Percentiles rank a stretch among this genome's conserved stretches.
Conservation (phyloP, 140 eudicot genomes). For the Senecio squalidus region DNA sequence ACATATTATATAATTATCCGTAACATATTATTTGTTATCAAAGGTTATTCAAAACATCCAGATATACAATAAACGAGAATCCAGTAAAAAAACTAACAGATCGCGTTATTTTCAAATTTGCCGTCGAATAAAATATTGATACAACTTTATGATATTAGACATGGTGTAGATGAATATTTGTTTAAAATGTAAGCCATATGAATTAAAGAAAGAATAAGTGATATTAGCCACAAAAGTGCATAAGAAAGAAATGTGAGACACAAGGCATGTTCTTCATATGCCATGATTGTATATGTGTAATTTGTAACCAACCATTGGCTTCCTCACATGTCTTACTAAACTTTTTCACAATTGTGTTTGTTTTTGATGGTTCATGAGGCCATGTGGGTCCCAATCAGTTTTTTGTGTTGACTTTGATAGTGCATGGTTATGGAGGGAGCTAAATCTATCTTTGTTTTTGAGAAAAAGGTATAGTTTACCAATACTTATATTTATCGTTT, state of each 20-base stretch:
- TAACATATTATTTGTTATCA: too few species aligned
- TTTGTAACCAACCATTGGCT: constrained; percentile 17
- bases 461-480: neutral
- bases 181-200: constrained; percentile 22
- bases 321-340: constrained; percentile 28
- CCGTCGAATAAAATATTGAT: neutral
- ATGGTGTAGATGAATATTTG: constrained; percentile 14
- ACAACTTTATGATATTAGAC: neutral
- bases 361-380: constrained; percentile 12
- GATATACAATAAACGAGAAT: neutral
- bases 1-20: too few species aligned
- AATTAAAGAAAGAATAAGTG: constrained; percentile 19
- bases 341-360: constrained; percentile 10
- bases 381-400: constrained; percentile 24
- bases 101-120: neutral
- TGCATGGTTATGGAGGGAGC: constrained; percentile 23
- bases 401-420: constrained; percentile 22
- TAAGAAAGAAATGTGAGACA: constrained; percentile 29
- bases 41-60: too few species aligned
- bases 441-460: constrained; percentile 9
- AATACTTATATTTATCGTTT: neutral
- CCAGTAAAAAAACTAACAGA: neutral
- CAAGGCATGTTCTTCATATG: constrained; percentile 17
- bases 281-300: constrained; percentile 12
- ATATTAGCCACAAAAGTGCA: constrained; percentile 25